Evolutionary conservation across 1,139 yeast species (phyloP), one percentile per base, ranked within the genome.

Genomic region (Yamadazyma conglobata): DNA sequence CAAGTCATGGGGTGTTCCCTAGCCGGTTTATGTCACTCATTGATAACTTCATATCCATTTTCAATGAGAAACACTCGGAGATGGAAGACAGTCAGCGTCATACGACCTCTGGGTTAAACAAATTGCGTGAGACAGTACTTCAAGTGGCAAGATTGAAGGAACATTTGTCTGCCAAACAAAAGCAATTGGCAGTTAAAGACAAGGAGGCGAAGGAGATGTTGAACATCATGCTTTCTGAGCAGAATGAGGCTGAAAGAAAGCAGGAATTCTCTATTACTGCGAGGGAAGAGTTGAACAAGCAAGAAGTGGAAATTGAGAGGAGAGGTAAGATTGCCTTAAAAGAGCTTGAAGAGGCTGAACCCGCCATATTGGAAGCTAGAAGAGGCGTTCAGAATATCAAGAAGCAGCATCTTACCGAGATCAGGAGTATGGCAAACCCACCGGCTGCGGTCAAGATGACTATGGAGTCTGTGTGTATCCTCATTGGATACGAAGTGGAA

Each of bases 221-320:
- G 31, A 77, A 79, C 43, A 75, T 67, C 32, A 86, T 91, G 86
- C 69, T 91, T n/a, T 61, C 71, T 0, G 94, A 87, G 31, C 97
- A 91, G 50, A 88, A 86, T 50, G 95, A 88, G 47, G 93, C 96
- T 0, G 97, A 91, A 52, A 64, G 96, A 37, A 86, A 83, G 43
- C 85, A 83, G 37, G 95, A 84, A 39, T 89, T 94, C 11, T 86
- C 96, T 0, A 63, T 84, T 9, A 82, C 77, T 28, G 83, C 91
- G 7, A 88, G 83, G 46, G 73, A 69, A 20, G 82, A 86, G 10
- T 63, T 89, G 26, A 77, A 70, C 23, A 65, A 68, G 30, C 95
- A 87, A 46, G 93, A 86, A 36, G 48, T 52, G 4, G 77, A 75
- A 35, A 75, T 89, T 10, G 60, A 64, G 3, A 58, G 53, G n/a